Evolutionary conservation across 371 early-diverging fungal genomes (phyloP).

Genomic region (Basidiobolus meristosporus): DNA sequence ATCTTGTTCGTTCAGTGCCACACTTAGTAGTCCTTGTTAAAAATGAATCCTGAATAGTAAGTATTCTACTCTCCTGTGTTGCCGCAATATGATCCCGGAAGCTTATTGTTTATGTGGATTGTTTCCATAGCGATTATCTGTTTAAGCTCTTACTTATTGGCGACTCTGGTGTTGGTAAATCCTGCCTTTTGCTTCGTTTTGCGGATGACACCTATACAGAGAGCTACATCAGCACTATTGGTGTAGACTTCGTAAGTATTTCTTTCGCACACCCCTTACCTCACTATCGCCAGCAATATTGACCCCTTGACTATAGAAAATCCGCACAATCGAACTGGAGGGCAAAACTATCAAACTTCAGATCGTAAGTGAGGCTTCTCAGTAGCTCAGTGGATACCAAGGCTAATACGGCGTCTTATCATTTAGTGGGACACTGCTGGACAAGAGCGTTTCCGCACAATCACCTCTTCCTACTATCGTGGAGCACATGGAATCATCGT

Average conservation of each 20-base stretch:
- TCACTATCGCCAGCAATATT: no score
- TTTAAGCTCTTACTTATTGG: conserved; percentile 98
- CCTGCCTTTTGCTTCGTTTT: conserved; percentile 92
- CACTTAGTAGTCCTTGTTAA: no score
- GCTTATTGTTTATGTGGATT: neutral
- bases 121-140: conserved; percentile 66
- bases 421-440: conserved; percentile 97
- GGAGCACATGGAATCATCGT: conserved; percentile 98
- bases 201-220: conserved; percentile 97
- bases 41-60: conserved; percentile 12
- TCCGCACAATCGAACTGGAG: no score
- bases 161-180: conserved; percentile 98
- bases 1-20: no score
- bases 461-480: conserved; percentile 96
- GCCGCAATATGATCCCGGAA: neutral
- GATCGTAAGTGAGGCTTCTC: conserved; percentile 41
- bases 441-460: conserved; percentile 98
- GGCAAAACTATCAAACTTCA: conserved; percentile 98
- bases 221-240: conserved; percentile 97
- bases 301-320: conserved; percentile 97
- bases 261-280: no score
- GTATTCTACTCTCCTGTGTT: neutral
- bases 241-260: conserved; percentile 87
- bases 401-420: no score
- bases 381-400: no score